Base-by-base conservation (phyloP, 805 yeast genomes). In the Wickerhamiella lipophila region DNA sequence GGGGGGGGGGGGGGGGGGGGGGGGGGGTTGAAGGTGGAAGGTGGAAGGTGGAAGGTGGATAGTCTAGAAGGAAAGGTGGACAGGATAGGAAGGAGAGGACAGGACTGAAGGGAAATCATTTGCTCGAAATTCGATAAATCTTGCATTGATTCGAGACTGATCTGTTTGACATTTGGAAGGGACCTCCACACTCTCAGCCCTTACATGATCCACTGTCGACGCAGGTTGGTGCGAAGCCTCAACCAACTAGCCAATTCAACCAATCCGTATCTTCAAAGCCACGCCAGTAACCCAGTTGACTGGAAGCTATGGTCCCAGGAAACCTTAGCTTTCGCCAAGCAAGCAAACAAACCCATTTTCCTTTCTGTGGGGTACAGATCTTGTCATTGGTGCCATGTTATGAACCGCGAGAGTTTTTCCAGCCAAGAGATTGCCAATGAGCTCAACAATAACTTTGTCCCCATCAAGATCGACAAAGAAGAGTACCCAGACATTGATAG, bases 401-500 rank as follows among this genome's bases (percentile, higher is more conserved):
- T 66, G 69, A 63, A 63, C 53, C 43, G 53, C 25, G 68, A 64
- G 51, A 53, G 62, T 13, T 66, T 65, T 47, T 40, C 55, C 8
- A 51, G 58, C 36, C 46, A 50, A 1, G 49, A 38, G 13, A 56
- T 64, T 15, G 68, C 67, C 9, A 55, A 49, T 1, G 27, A 56
- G 16, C 53, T 67, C 42, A 64, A 66, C 49, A 52, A 55, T 19
- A 35, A 56, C 43, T 67, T 61, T 51, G 53, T 65, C n/a, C 67
- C 69, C 5, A 55, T 67, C 49, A 65, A 64, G 45, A 57, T 67
- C 47, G 69, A 67, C 47, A 58, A 64, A 29, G 69, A 66, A 44
- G 65, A 63, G 44, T 59, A 66, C n/a, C 69, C 69, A n/a, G 71
- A 64, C 50, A 51, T 67, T 21, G 70, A 66, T 46, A 52, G 61